Evolutionary conservation across 768 basidiomycete genomes (phyloP).

Genomic region (Phanerochaete sordida): DNA sequence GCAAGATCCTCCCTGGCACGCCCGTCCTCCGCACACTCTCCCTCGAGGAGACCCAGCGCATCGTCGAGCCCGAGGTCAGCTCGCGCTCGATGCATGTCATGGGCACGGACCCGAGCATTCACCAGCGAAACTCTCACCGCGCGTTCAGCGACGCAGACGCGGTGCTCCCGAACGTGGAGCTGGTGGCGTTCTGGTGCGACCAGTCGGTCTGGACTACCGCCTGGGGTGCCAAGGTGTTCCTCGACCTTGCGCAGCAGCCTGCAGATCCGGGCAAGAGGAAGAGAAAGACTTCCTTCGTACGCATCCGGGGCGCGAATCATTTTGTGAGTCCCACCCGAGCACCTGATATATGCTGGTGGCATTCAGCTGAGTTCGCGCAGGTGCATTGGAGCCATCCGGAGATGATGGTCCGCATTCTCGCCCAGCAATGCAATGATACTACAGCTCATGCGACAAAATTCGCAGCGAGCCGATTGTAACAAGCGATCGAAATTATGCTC

Average conservation of each 20-base stretch:
- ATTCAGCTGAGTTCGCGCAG: too few relatives aligned
- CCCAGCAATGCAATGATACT: too few relatives aligned
- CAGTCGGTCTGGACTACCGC: neutral
- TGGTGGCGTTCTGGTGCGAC: conserved; percentile 13
- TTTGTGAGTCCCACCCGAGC: neutral
- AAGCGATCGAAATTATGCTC: too few relatives aligned
- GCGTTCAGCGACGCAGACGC: conserved; percentile 5
- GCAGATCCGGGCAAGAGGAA: neutral
- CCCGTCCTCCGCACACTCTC: neutral
- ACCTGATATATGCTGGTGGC: too few relatives aligned
- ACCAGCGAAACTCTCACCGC: neutral
- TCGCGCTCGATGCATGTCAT: neutral
- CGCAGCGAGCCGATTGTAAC: too few relatives aligned
- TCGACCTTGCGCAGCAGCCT: neutral
- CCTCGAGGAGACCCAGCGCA: neutral
- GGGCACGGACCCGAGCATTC: neutral
- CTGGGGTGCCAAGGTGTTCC: neutral
- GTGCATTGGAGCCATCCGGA: conserved; percentile 2
- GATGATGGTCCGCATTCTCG: neutral
- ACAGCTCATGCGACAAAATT: too few relatives aligned
- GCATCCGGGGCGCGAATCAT: neutral
- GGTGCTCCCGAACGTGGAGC: conserved; percentile 4
- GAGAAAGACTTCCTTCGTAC: neutral
- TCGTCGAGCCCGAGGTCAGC: neutral
- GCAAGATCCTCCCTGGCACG: neutral